Evolutionary conservation across 176 grass and related monocot genomes (phyloP).

Genomic region (Canna indica): DNA sequence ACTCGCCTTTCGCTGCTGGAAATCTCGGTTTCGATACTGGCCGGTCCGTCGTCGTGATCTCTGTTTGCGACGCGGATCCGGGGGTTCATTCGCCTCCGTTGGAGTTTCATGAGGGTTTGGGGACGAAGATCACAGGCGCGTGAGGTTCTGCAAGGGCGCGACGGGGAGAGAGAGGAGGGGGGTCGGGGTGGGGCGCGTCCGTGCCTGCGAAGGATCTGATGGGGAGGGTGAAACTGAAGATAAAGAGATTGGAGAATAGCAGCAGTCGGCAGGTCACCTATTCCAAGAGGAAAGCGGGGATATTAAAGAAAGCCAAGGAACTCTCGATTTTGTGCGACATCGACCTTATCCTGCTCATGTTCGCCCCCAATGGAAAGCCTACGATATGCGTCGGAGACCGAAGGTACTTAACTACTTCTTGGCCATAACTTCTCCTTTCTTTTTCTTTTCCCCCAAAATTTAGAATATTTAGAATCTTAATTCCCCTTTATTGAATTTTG

Average conservation of each 20-base stretch:
- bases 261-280: conserved; percentile 32
- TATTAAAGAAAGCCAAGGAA: conserved; percentile 34
- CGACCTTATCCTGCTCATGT: conserved; percentile 35
- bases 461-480: too few relatives aligned
- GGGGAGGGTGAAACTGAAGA: conserved; percentile 37
- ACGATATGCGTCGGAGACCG: conserved; percentile 26
- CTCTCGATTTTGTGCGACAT: conserved; percentile 36
- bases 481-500: too few relatives aligned
- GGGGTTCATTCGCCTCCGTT: too few relatives aligned
- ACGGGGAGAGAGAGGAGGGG: background rate
- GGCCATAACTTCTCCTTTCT: background rate
- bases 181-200: background rate
- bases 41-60: background rate
- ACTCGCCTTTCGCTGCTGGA: background rate
- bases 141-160: too few relatives aligned
- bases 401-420: conserved; percentile 14
- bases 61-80: background rate
- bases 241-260: conserved; percentile 23
- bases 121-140: background rate
- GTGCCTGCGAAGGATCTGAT: conserved; percentile 33
- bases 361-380: conserved; percentile 28
- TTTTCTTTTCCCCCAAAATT: background rate
- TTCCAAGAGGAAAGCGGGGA: conserved; percentile 27
- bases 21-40: background rate
- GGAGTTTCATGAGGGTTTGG: too few relatives aligned